Evolutionary conservation across 2,329 filamentous ascomycete genomes (phyloP), one percentile per base, ranked within the genome.

Genomic region (Fusarium tricinctum): DNA sequence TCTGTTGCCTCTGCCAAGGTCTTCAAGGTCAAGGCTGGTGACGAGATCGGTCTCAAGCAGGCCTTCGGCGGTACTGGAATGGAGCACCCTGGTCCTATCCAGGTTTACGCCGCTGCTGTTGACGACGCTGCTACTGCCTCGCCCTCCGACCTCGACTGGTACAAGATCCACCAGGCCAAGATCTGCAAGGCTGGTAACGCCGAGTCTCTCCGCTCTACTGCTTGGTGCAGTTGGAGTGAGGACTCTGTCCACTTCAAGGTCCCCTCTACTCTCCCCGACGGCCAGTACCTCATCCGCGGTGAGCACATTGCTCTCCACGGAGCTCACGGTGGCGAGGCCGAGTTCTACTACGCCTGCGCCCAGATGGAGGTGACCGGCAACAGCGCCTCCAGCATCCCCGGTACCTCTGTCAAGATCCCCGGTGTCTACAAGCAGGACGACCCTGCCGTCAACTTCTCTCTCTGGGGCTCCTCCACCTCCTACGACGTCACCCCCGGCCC

Each of bases 331-430:
- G 67, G 68, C 4, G 14, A 70, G 46, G 68, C 67, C 9, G 68
- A 70, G 53, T 70, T 70, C 30, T 70, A 54, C 56, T 70, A 70
- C 22, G 68, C 68, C 17, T 70, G 68, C 12, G 68, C 67, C 3
- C 68, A 70, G 22, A n/a, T 70, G 1, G 50, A 68, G 45, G 57
- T 70, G 8, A 23, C 59, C n/a, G 67, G 67, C 4, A 61, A 61
- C 55, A 61, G 58, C n/a, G 58, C 46, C 19, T 19, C 13, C 1
- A 61, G 15, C n/a, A 61, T 61, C 2, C 58, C 58, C 1, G 58
- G 58, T 45, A 53, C 46, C 12, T 60, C 58, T 30, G 56, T 61
- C 28, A 61, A 58, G 13, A 61, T 61, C 6, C 58, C 58, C 1
- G 58, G 58, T 23, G 58, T 61, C n/a, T 61, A 61, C 56, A 61